Evolutionary conservation across 2,329 filamentous ascomycete species (phyloP).

Genomic region (Ophiocordyceps camponoti-saundersi): DNA sequence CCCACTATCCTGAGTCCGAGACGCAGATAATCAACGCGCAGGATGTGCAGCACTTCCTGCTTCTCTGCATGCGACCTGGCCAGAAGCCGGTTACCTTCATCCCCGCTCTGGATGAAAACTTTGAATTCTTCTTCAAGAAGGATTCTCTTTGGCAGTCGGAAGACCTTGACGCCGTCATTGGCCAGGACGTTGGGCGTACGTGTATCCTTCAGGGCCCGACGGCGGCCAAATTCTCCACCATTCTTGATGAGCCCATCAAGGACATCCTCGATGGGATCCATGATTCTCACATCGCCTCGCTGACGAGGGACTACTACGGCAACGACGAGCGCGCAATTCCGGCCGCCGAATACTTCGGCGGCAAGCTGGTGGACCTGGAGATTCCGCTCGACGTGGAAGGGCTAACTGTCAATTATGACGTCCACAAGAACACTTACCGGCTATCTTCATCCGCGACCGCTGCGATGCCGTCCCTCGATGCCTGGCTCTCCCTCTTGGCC

Average conservation of each 20-base stretch:
- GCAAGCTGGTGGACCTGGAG: conserved; percentile 58
- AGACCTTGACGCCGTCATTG: conserved; percentile 88
- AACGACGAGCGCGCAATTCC: conserved; percentile 62
- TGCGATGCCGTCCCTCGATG: conserved; percentile 59
- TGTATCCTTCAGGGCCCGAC: conserved; percentile 94
- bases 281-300: conserved; percentile 63
- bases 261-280: conserved; percentile 89
- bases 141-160: conserved; percentile 99
- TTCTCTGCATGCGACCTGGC: conserved; percentile 76
- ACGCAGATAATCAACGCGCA: conserved; percentile 93
- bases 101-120: conserved; percentile 86
- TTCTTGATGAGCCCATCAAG: conserved; percentile 85
- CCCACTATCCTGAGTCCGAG: conserved; percentile 72
- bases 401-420: conserved; percentile 64
- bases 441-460: conserved; percentile 60
- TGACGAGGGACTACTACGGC: conserved; percentile 67
- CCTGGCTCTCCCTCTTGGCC: conserved; percentile 78
- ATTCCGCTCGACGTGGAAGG: conserved; percentile 69
- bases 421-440: conserved; percentile 66
- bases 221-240: conserved; percentile 75
- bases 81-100: conserved; percentile 98
- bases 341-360: conserved; percentile 86
- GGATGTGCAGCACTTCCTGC: conserved; percentile 91
- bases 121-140: conserved; percentile 99
- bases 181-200: conserved; percentile 86